These are phyloP conservation scores for Aureobasidium mangrovei DNA, from an alignment of 2,329 filamentous ascomycete species.

Conservation along the genomic window DNA sequence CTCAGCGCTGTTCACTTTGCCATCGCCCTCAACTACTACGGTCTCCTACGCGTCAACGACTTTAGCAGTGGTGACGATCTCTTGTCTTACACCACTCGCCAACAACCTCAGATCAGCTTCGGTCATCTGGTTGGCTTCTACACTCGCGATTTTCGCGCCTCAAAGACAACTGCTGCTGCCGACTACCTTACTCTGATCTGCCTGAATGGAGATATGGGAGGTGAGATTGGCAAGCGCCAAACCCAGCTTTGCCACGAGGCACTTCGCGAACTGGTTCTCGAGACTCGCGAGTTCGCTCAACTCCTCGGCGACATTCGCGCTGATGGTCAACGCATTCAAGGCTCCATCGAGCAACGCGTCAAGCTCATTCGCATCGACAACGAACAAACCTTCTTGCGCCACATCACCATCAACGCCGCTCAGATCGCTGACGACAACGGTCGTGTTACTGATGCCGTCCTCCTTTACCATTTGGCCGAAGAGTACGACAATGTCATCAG, in stretches of 20 bases:
- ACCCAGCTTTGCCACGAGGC: constrained; percentile 82
- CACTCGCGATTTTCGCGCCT: constrained; percentile 88
- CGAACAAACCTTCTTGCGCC: constrained; percentile 76
- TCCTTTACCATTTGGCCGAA: constrained; percentile 87
- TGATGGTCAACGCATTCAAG: constrained; percentile 76
- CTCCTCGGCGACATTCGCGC: constrained; percentile 83
- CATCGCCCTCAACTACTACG: constrained; percentile 80
- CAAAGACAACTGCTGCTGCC: constrained; percentile 78
- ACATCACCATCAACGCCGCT: constrained; percentile 88
- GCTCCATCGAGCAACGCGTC: constrained; percentile 79
- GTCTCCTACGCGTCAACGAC: constrained; percentile 77
- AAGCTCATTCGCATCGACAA: constrained; percentile 70
- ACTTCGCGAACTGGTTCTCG: constrained; percentile 86
- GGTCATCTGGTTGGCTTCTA: constrained; percentile 90
- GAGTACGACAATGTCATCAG: constrained; percentile 92
- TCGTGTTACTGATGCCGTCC: constrained; percentile 82
- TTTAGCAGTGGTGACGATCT: constrained; percentile 64
- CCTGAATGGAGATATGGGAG: constrained; percentile 74
- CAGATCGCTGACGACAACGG: constrained; percentile 91
- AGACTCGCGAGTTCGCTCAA: constrained; percentile 91
- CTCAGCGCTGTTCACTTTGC: constrained; percentile 93
- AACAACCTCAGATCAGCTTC: constrained; percentile 81
- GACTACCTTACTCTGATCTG: constrained; percentile 91
- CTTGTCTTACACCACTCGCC: constrained; percentile 56
- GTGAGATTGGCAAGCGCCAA: constrained; percentile 66